Evolutionary conservation across 345 rosid species (phyloP).

Genomic region (Brassica juncea): DNA sequence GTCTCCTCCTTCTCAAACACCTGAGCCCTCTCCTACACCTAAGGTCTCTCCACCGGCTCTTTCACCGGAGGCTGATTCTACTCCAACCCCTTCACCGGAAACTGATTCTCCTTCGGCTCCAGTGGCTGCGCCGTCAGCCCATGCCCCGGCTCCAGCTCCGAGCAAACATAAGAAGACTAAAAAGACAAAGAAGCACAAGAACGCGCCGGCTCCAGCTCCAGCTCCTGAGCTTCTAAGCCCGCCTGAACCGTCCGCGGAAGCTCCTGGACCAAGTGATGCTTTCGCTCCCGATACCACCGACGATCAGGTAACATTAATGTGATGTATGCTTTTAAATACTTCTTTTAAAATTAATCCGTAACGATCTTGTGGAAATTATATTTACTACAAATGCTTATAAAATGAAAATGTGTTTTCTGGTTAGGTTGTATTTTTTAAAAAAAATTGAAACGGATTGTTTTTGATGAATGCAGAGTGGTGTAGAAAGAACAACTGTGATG

Average conservation of each 20-base stretch:
- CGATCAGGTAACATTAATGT: conserved; percentile 29
- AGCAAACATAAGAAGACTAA: conserved; percentile 41
- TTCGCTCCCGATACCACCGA: conserved; percentile 51
- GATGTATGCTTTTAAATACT: neutral
- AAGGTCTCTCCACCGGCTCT: conserved; percentile 48
- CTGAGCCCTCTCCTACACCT: conserved; percentile 25
- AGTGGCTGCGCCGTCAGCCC: conserved; percentile 27
- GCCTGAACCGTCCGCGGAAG: conserved; percentile 59
- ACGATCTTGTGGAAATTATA: neutral
- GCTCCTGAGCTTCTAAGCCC: conserved; percentile 56
- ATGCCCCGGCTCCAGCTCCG: conserved; percentile 69
- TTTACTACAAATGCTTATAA: neutral
- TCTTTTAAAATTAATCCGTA: neutral
- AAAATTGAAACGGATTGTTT: neutral
- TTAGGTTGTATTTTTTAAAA: neutral
- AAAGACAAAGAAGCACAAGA: conserved; percentile 43
- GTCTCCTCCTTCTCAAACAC: conserved; percentile 37
- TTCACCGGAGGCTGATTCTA: conserved; percentile 43
- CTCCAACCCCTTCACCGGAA: conserved; percentile 20
- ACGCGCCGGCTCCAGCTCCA: conserved; percentile 50
- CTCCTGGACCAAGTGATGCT: conserved; percentile 58
- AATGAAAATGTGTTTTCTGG: neutral
- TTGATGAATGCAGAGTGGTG: conserved; percentile 57
- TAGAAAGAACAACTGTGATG: conserved; percentile 29
- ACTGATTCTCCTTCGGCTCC: neutral